Evolutionary conservation across 768 basidiomycete genomes (phyloP).

Genomic region (Suillus placidus): DNA sequence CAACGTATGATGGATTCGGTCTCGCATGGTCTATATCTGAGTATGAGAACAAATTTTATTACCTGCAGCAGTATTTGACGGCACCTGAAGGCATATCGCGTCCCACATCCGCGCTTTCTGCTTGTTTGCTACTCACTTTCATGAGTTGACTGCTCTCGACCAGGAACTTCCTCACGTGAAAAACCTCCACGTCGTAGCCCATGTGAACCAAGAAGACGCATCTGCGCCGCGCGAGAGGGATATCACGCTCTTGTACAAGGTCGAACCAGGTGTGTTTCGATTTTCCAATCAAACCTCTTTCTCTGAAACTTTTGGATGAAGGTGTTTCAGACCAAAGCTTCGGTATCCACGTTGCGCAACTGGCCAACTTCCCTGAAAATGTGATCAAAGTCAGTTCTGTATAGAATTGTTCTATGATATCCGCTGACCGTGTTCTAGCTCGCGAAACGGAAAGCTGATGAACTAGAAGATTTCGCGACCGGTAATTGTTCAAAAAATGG

Average conservation of each 20-base stretch:
- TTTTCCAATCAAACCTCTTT: background rate
- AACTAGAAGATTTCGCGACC: conserved; percentile 82
- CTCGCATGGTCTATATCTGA: conserved; percentile 99
- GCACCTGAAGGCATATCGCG: conserved; percentile 76
- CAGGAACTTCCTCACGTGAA: conserved; percentile 86
- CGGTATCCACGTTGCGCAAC: conserved; percentile 95
- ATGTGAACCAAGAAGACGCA: conserved; percentile 61
- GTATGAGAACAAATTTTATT: conserved; percentile 44
- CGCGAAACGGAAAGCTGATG: conserved; percentile 90
- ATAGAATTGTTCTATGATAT: background rate
- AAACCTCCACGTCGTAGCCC: conserved; percentile 95
- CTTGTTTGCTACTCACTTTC: conserved; percentile 97
- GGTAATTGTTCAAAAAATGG: conserved; percentile 30
- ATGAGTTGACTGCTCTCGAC: conserved; percentile 91
- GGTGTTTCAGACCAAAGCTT: conserved; percentile 97
- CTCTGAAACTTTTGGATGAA: conserved; percentile 29
- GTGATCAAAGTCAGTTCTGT: conserved; percentile 72
- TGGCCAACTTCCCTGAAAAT: conserved; percentile 97
- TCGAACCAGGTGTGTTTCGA: conserved; percentile 66
- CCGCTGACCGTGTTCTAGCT: conserved; percentile 47
- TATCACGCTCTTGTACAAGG: conserved; percentile 79
- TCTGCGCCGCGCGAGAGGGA: conserved; percentile 57
- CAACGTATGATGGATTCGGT: conserved; percentile 97
- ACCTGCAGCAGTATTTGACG: background rate
- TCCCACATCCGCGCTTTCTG: conserved; percentile 92